Evolutionary conservation across 805 yeast genomes (phyloP), one percentile per base, ranked within the genome.

Genomic region (Komagataella ulmi): DNA sequence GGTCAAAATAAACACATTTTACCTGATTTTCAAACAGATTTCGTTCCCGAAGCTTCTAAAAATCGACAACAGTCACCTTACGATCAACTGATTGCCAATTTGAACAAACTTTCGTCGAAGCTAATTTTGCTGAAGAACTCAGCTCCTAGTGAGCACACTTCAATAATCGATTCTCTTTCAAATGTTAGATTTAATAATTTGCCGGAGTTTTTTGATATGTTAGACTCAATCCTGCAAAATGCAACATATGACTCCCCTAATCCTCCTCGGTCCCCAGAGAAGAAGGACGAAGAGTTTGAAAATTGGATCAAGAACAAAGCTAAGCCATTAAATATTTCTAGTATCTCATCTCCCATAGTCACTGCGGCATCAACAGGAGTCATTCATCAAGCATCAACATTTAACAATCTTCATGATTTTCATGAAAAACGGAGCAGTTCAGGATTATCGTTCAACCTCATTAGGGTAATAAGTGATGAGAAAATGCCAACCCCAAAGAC

Each of bases 11-110:
- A 10, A 5, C 40, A 30, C 14, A 30, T 30, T 30, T 30, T 30
- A 10, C 40, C 40, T 4, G 40, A 30, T 30, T 30, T 30, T 8
- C 40, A 30, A 10, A 14, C 40, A 1, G 14, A 30, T 30, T 14
- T 10, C 14, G 6, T 30, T 30, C 8, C 40, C 5, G 40, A 10
- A 30, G 40, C 12, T 30, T 30, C 10, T 10, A 7, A 21, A 21
- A 6, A 10, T 14, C 40, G 8, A 10, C 40, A 30, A 30, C 40
- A 30, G 8, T 30, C 40, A 10, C 40, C 40, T 14, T 36, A 48
- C 46, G 50, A 48, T 40, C 46, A 48, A 45, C 46, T 48, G 24
- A 48, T 48, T 24, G 44, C 45, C 46, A 36, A 48, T 8, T 19
- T 48, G 50, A 19, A 40, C 36, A 17, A 24, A 12, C 46, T 30